phyloP scores from a whole-genome alignment of 495 filamentous ascomycete species.

The Annulohypoxylon moriforme region DNA sequence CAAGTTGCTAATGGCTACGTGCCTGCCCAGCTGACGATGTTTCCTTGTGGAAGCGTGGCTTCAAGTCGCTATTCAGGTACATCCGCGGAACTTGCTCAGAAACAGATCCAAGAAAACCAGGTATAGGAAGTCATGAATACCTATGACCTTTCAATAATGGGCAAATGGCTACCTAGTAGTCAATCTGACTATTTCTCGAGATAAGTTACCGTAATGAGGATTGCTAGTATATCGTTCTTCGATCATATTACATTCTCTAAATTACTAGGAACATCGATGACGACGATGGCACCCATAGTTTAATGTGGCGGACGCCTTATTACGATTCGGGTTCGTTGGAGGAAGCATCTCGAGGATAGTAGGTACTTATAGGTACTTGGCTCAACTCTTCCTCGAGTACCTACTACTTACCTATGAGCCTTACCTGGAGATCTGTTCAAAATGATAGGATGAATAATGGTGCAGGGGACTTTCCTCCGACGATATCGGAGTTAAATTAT shows the following conservation, averaged over 20 bases:
- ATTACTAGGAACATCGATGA: background rate
- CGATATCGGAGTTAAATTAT: background rate
- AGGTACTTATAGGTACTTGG: background rate
- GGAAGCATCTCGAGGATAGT: background rate
- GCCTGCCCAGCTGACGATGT: background rate
- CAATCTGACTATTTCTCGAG: background rate
- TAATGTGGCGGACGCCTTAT: background rate
- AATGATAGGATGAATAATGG: background rate
- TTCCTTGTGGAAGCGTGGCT: background rate
- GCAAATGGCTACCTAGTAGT: background rate
- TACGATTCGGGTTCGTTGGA: background rate
- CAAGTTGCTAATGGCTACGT: background rate
- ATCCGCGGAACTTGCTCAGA: background rate
- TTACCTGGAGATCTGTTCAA: background rate
- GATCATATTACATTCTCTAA: background rate
- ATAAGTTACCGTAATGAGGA: background rate
- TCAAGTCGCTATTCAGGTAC: background rate
- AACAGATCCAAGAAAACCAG: background rate
- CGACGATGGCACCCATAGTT: background rate
- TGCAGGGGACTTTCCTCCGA: background rate
- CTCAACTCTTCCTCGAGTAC: background rate
- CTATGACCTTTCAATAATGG: background rate
- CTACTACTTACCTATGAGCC: background rate
- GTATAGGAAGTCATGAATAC: background rate
- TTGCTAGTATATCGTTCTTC: background rate